Percentiles rank a stretch among this genome's conserved stretches.
phyloP scores from a whole-genome alignment of 2,329 filamentous ascomycete species.

The Exserohilum turcica region DNA sequence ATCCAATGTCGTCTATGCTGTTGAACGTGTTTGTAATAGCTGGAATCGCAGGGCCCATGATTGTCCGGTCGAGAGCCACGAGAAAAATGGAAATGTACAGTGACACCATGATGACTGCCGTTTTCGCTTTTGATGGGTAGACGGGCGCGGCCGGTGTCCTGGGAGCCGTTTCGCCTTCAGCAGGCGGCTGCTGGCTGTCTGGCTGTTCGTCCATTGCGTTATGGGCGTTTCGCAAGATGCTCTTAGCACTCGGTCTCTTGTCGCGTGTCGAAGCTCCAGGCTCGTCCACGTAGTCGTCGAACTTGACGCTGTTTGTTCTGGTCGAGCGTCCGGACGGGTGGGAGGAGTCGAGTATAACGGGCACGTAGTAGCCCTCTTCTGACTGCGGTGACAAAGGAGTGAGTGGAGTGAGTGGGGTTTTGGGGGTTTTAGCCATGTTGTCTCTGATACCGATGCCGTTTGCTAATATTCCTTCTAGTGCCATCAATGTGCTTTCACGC shows the following conservation, averaged over 20 bases:
- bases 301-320: conserved; percentile 7
- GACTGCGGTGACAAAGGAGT: conserved; percentile 1
- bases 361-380: conserved; percentile 12
- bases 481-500: conserved; percentile 8
- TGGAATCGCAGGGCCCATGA: conserved; percentile 54
- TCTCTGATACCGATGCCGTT: conserved; percentile 8
- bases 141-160: neutral
- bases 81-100: conserved; percentile 43
- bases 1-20: conserved; percentile 50
- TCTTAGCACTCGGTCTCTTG: conserved; percentile 14
- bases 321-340: conserved; percentile 18
- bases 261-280: conserved; percentile 6
- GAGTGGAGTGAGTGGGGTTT: neutral
- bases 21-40: conserved; percentile 54
- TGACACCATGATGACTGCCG: conserved; percentile 37
- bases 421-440: neutral
- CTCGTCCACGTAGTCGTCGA: conserved; percentile 13
- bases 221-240: conserved; percentile 14
- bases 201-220: conserved; percentile 10
- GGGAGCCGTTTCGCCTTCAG: neutral
- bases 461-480: conserved; percentile 12
- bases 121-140: conserved; percentile 34
- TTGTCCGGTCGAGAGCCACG: conserved; percentile 50
- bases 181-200: neutral
- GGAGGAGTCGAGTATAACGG: conserved; percentile 15